Evolutionary conservation across 2,329 filamentous ascomycete species (phyloP).

Genomic region (Trichophyton equinum): DNA sequence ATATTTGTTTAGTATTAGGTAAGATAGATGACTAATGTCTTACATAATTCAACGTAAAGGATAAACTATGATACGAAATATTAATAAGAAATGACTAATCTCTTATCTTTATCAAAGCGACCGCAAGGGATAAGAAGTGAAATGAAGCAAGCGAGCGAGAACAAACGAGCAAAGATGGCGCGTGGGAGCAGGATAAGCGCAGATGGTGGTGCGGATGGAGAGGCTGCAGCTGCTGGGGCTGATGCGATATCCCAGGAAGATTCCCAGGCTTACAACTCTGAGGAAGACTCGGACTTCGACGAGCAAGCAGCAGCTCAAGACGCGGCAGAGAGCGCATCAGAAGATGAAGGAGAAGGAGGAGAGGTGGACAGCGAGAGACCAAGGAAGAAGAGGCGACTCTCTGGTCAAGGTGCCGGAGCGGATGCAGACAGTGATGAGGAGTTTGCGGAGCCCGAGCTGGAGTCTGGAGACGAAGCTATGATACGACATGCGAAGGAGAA

Average conservation of each 20-base stretch:
- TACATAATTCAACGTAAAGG: neutral
- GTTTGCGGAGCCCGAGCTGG: conserved; percentile 29
- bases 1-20: too few species aligned
- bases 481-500: conserved; percentile 37
- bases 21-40: too few species aligned
- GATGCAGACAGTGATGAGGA: conserved; percentile 12
- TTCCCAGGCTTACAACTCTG: conserved; percentile 25
- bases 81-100: too few species aligned
- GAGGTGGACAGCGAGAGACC: conserved; percentile 17
- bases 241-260: neutral
- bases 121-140: neutral
- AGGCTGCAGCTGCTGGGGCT: too few species aligned
- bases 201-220: neutral
- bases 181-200: neutral
- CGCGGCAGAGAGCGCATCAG: conserved; percentile 16
- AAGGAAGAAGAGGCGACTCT: conserved; percentile 28
- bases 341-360: conserved; percentile 21
- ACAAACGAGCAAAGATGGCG: neutral
- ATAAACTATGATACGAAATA: neutral
- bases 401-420: conserved; percentile 17
- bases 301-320: conserved; percentile 22
- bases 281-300: conserved; percentile 35
- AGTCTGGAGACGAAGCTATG: conserved; percentile 46
- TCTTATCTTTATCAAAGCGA: neutral
- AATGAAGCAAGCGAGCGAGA: neutral